Base-by-base conservation (phyloP, 2,329 filamentous ascomycete genomes). In the Fusarium chuoi region DNA sequence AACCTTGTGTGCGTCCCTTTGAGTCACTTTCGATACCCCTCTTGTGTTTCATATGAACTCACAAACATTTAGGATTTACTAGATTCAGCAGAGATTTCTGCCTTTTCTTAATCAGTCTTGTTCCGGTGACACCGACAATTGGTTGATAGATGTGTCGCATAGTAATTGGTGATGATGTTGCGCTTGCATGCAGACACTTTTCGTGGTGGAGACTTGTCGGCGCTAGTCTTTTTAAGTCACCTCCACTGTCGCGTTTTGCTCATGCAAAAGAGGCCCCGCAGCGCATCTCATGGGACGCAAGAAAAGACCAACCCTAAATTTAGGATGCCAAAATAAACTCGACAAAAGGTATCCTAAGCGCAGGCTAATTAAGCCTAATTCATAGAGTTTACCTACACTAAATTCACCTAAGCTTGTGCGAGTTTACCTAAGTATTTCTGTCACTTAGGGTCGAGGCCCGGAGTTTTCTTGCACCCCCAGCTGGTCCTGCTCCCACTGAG, bases 111-210 rank as follows among this genome's bases (percentile, higher is more conserved):
- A 41, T 28, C 35, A 41, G 51, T 55, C 35, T 55, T 41, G 5
- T 22, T 55, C 35, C 17, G 52, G 52, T 58, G 55, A 58, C 55
- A 48, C 55, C 55, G 55, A 58, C 55, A 58, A 58, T 49, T 49
- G 55, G 30, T 26, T 49, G 30, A 55, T 36, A 59, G 15, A 59
- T 59, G 56, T 59, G 56, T 48, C 42, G 35, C 20, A 28, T 51
- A 36, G 28, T 59, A 49, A 59, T 59, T 45, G 38, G 39, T 58
- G 41, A 38, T 10, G 28, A 45, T 38, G 26, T n/a, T 22, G 45
- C 35, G 35, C 28, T 57, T 45, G 39, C 30, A 46, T 57, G 54
- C 38, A 49, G 44, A 51, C 33, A 59, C 18, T 41, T 49, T 58
- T 58, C n/a, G 7, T n/a, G 12, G 62, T 67, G 52, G 62, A 18